Evolutionary conservation across 228 moss, liverwort and hornwort species (phyloP).

Genomic region (Sphagnum fallax): DNA sequence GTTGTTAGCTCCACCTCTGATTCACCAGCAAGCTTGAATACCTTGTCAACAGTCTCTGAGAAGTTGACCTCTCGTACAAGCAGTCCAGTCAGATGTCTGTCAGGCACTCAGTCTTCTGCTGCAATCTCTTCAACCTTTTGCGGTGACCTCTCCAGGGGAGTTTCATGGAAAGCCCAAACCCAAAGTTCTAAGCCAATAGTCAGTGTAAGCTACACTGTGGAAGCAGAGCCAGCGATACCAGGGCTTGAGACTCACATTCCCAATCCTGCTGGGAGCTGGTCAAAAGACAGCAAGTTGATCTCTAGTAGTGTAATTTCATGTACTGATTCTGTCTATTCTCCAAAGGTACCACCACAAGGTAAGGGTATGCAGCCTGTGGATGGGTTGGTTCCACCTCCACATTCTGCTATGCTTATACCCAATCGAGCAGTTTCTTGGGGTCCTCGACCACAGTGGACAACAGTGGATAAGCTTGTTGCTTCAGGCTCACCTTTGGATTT

Average conservation of each 20-base stretch:
- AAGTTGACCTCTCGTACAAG: too few relatives aligned
- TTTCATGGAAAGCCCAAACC: background rate
- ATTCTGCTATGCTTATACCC: conserved; percentile 13
- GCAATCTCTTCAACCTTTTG: too few relatives aligned
- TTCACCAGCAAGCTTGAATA: conserved; percentile 26
- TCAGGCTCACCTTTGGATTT: conserved; percentile 21
- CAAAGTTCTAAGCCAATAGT: background rate
- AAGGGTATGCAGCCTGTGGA: conserved; percentile 22
- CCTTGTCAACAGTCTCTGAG: too few relatives aligned
- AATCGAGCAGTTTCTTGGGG: conserved; percentile 25
- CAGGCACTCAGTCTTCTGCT: too few relatives aligned
- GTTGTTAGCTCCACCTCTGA: conserved; percentile 13
- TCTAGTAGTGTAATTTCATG: background rate
- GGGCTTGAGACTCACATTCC: background rate
- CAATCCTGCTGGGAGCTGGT: background rate
- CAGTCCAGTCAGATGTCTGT: too few relatives aligned
- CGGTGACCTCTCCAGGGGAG: too few relatives aligned
- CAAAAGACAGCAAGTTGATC: background rate
- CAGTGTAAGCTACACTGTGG: background rate
- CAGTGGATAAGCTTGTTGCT: conserved; percentile 21
- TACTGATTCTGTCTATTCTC: background rate
- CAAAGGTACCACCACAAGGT: conserved; percentile 19
- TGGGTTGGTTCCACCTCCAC: conserved; percentile 10
- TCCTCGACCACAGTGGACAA: conserved; percentile 35
- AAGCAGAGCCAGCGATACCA: background rate